Evolutionary conservation across 2,329 filamentous ascomycete genomes (phyloP).

Genomic region (Penicillium olsonii): DNA sequence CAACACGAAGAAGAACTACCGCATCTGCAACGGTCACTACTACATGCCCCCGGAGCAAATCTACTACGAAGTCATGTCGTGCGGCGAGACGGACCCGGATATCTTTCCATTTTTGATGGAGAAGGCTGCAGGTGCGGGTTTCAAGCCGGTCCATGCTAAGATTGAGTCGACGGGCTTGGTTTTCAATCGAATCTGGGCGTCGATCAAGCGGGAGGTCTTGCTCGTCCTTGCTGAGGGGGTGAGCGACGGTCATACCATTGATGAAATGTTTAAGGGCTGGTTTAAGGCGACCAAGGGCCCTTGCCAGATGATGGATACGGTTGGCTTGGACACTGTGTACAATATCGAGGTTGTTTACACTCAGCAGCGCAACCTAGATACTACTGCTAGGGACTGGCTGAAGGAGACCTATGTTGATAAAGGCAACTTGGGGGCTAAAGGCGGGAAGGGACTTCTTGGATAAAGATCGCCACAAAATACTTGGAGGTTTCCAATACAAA

Average conservation of each 20-base stretch:
- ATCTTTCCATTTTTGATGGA: conserved; percentile 23
- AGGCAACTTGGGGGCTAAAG: conserved; percentile 21
- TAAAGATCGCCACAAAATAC: neutral
- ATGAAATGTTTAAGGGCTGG: conserved; percentile 25
- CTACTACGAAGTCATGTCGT: conserved; percentile 22
- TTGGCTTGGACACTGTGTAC: conserved; percentile 26
- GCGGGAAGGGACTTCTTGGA: conserved; percentile 17
- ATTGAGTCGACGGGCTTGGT: conserved; percentile 18
- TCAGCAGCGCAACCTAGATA: conserved; percentile 9
- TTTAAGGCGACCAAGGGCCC: conserved; percentile 22
- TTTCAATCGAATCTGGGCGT: conserved; percentile 24
- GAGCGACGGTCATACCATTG: conserved; percentile 18
- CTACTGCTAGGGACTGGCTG: conserved; percentile 18
- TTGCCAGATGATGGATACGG: conserved; percentile 25
- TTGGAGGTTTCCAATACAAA: neutral
- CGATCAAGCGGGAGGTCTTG: conserved; percentile 21
- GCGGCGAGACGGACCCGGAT: conserved; percentile 17
- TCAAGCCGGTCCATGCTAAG: conserved; percentile 17
- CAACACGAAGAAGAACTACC: conserved; percentile 21
- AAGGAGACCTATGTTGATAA: conserved; percentile 21
- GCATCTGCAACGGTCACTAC: conserved; percentile 24
- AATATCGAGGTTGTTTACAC: conserved; percentile 21
- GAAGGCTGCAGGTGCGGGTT: conserved; percentile 17
- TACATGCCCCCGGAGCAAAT: conserved; percentile 25
- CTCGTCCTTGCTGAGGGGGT: conserved; percentile 20